Percentiles rank a stretch among this genome's conserved stretches.
These are phyloP conservation scores for Podospora australis DNA, from an alignment of 495 filamentous ascomycete species.

Conservation along the genomic window DNA sequence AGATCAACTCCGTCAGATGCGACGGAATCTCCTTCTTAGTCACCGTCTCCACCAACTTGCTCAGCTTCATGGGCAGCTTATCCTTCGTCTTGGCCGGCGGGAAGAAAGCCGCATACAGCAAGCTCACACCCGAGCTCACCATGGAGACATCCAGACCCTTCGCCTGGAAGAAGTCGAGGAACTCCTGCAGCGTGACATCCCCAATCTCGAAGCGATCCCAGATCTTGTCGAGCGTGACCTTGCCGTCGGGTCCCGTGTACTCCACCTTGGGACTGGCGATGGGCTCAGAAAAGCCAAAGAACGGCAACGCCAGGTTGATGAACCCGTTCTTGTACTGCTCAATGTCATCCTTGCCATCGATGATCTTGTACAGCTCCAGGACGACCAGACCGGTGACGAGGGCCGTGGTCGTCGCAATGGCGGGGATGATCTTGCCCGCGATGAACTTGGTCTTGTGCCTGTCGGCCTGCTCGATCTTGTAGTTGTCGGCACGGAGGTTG, in stretches of 20 bases:
- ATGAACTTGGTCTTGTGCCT: constrained; percentile 99
- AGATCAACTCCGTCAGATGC: constrained; percentile 92
- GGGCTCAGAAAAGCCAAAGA: constrained; percentile 97
- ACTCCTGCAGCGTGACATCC: constrained; percentile 75
- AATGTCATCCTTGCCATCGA: constrained; percentile 89
- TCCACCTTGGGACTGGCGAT: constrained; percentile 86
- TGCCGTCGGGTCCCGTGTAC: constrained; percentile 67
- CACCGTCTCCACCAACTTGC: constrained; percentile 78
- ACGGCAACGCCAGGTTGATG: constrained; percentile 91
- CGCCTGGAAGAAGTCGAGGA: constrained; percentile 71
- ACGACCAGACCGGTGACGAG: constrained; percentile 90
- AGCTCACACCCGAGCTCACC: constrained; percentile 91
- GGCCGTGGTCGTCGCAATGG: constrained; percentile 95
- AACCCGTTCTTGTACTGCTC: constrained; percentile 99
- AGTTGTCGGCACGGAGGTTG: constrained; percentile 95
- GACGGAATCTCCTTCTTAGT: constrained; percentile 86
- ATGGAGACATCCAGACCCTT: constrained; percentile 81
- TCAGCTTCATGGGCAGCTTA: constrained; percentile 52
- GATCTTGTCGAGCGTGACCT: constrained; percentile 85
- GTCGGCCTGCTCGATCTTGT: constrained; percentile 87
- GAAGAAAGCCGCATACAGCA: constrained; percentile 96
- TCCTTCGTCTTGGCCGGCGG: constrained; percentile 84
- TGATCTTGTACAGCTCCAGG: constrained; percentile 91
- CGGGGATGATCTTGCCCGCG: constrained; percentile 98
- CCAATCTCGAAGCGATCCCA: constrained; percentile 97